Evolutionary conservation across 116 monocot genomes (phyloP).

Genomic region (Cymodocea nodosa): DNA sequence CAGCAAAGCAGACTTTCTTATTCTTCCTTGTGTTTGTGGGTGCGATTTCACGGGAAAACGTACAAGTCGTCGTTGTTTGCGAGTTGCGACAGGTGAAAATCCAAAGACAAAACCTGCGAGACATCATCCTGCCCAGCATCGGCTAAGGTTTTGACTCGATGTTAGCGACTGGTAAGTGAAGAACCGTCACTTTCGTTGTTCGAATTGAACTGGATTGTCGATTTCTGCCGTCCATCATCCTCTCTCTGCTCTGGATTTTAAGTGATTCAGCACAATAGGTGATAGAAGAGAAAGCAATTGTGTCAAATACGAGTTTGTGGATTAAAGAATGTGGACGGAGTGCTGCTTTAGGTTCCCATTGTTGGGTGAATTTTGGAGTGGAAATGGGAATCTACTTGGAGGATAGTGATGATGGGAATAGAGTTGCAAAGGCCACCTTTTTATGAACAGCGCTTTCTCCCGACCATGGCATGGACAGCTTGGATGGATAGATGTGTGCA

Average conservation of each 20-base stretch:
- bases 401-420: constrained; percentile 2
- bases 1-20: background rate
- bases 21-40: background rate
- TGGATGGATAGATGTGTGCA: background rate
- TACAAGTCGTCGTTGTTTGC: no score
- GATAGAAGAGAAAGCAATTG: background rate
- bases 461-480: background rate
- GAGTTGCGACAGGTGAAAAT: no score
- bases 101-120: no score
- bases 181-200: no score
- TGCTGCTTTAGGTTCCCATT: background rate
- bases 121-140: no score
- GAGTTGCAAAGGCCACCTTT: constrained; percentile 3
- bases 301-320: no score
- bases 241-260: background rate
- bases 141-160: no score
- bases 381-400: constrained; percentile 16
- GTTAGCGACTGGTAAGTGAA: no score
- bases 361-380: constrained; percentile 5
- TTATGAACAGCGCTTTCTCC: background rate
- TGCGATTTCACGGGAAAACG: background rate
- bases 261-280: background rate
- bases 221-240: no score
- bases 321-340: no score
- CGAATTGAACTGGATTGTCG: no score